Evolutionary conservation across 192 early-diverging fungal genomes (phyloP).

Genomic region (Coemansia sp.): DNA sequence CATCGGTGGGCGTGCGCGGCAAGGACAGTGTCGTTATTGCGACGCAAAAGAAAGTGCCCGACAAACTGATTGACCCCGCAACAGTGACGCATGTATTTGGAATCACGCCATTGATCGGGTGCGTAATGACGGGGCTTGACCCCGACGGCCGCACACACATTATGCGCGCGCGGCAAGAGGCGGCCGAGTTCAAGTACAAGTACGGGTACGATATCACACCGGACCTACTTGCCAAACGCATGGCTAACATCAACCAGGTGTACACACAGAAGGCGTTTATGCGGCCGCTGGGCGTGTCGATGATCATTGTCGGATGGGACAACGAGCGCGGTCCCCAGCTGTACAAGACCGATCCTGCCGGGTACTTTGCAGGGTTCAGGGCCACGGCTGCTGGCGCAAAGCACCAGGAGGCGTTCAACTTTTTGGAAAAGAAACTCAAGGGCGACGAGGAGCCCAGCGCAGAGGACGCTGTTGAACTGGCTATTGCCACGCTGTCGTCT

Average conservation of each 20-base stretch:
- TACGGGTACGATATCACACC: constrained; percentile 96
- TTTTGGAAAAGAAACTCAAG: constrained; percentile 98
- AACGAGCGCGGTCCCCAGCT: constrained; percentile 95
- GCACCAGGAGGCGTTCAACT: constrained; percentile 85
- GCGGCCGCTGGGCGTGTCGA: constrained; percentile 96
- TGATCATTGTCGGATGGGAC: constrained; percentile 97
- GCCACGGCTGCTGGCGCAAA: constrained; percentile 96
- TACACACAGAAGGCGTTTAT: constrained; percentile 99
- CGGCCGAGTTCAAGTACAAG: constrained; percentile 98
- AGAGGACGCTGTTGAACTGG: constrained; percentile 94
- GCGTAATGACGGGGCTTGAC: constrained; percentile 95
- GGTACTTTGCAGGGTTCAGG: constrained; percentile 96
- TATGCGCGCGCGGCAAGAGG: constrained; percentile 88
- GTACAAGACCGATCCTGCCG: constrained; percentile 98
- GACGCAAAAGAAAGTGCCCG: constrained; percentile 95
- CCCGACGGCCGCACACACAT: constrained; percentile 96
- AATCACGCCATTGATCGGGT: constrained; percentile 91
- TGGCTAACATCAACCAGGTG: constrained; percentile 98
- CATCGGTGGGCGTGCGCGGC: constrained; percentile 93
- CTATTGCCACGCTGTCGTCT: constrained; percentile 89
- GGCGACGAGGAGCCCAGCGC: constrained; percentile 73
- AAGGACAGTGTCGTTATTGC: constrained; percentile 93
- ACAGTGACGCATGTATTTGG: constrained; percentile 93
- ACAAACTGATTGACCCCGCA: constrained; percentile 93
- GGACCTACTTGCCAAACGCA: constrained; percentile 95